A percentile compares a stretch with the other conserved stretches of the same genome.
phyloP scores from a whole-genome alignment of 331 rosid species.

The Pyrus hybrid region DNA sequence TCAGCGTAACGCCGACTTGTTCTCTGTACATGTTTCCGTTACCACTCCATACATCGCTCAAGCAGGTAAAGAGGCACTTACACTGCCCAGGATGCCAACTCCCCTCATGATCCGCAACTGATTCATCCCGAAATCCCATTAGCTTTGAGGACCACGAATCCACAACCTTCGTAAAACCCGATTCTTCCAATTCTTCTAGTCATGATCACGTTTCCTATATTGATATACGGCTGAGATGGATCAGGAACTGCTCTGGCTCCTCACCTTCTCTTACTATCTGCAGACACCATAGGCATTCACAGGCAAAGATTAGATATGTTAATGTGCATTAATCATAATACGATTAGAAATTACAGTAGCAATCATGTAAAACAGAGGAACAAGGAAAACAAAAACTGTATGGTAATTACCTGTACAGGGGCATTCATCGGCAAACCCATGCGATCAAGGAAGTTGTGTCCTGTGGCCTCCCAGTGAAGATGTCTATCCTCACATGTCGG shows the following conservation, averaged over 20 bases:
- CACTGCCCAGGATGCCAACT: slow-evolving; percentile 33
- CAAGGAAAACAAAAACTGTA: not conserved
- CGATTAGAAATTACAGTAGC: not conserved
- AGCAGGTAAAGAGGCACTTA: slow-evolving; percentile 23
- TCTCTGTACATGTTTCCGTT: slow-evolving; percentile 26
- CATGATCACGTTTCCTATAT: not conserved
- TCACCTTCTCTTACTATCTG: slow-evolving; percentile 44
- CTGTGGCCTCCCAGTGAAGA: slow-evolving; percentile 6
- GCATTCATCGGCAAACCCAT: slow-evolving; percentile 27
- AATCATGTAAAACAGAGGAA: not conserved
- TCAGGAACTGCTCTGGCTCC: slow-evolving; percentile 38
- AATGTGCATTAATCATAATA: not conserved
- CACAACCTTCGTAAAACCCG: not conserved
- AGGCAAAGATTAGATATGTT: not conserved
- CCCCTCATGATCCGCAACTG: slow-evolving; percentile 5
- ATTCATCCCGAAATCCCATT: not conserved
- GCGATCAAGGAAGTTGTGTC: slow-evolving; percentile 17
- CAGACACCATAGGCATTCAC: not conserved
- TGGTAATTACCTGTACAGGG: slow-evolving; percentile 27
- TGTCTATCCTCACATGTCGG: not conserved
- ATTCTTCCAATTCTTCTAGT: not conserved
- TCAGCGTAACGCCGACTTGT: slow-evolving; percentile 12
- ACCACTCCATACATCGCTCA: slow-evolving; percentile 28
- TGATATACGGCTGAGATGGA: slow-evolving; percentile 12
- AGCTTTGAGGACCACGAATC: not conserved